phyloP scores from a whole-genome alignment of 257 asterid genomes.

The Hygrophila difformis region DNA sequence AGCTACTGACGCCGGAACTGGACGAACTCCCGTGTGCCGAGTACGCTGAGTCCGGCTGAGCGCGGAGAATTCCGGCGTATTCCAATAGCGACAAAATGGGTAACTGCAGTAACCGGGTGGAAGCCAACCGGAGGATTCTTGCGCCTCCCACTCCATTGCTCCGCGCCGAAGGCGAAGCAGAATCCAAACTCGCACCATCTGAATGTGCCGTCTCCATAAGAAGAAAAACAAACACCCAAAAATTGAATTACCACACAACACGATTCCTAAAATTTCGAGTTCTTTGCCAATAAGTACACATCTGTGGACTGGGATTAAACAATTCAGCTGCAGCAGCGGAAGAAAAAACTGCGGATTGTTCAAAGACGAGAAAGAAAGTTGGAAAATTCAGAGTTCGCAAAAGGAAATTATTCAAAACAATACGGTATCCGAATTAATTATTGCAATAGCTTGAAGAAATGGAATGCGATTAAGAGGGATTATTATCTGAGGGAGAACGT shows the following conservation, averaged over 20 bases:
- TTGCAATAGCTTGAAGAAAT: neutral
- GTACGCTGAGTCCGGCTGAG: slow-evolving; percentile 32
- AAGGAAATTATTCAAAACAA: neutral
- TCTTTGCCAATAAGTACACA: too few species aligned
- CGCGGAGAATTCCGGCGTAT: slow-evolving; percentile 43
- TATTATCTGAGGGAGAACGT: too few species aligned
- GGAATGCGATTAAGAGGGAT: too few species aligned
- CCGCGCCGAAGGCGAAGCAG: slow-evolving; percentile 19
- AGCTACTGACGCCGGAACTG: neutral
- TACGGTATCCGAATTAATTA: neutral
- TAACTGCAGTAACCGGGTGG: slow-evolving; percentile 37
- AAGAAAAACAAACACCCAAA: too few species aligned
- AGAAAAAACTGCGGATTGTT: slow-evolving; percentile 15
- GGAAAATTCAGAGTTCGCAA: slow-evolving; percentile 14
- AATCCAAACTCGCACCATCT: slow-evolving; percentile 16
- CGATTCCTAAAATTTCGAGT: too few species aligned
- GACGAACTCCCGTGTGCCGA: slow-evolving; percentile 19
- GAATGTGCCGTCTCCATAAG: slow-evolving; percentile 23
- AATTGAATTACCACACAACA: too few species aligned
- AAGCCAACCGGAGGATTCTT: slow-evolving; percentile 25
- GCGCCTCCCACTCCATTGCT: slow-evolving; percentile 15
- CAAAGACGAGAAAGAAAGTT: slow-evolving; percentile 19
- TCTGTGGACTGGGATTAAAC: too few species aligned
- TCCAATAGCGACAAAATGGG: slow-evolving; percentile 53
- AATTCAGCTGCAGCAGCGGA: neutral